Evolutionary conservation across 495 filamentous ascomycete species (phyloP), one percentile per base, ranked within the genome.

Genomic region (Podospora pseudopauciseta): DNA sequence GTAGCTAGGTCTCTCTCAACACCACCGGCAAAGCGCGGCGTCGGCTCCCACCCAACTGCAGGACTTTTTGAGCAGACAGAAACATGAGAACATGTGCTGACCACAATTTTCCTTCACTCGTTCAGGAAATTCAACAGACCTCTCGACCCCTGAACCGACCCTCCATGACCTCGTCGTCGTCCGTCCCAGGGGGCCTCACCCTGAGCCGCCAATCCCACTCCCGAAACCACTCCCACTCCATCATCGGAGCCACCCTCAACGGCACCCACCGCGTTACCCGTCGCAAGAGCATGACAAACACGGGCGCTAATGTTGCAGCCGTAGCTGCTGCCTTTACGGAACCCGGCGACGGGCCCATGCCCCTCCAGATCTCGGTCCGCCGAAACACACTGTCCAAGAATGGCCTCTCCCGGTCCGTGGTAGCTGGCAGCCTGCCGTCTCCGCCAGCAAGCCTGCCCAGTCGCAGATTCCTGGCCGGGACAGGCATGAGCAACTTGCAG

Each of bases 201-300:
- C 64, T 76, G 68, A 75, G 72, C 63, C 81, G 82, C 60, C 82
- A 87, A 70, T 81, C 87, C 65, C 85, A 86, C 74, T 87, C 85
- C 61, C 91, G 93, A 69, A 87, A 88, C 71, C 93, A 94, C 79
- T 91, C 93, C 19, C 90, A 96, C 76, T 94, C 91, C 18, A 82
- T 92, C 69, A 89, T 92, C 73, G 75, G 75, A 61, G 75, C 77
- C 62, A 87, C 92, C 53, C 85, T 92, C 80, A 94, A 92, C 80
- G 77, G 88, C 73, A 87, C 85, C 76, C 90, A 97, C 78, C 92
- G 95, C 65, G 87, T 99, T 69, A 93, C 91, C 68, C 92, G 95
- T 69, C 86, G 95, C 66, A 99, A 98, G 87, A 97, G 94, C 80
- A 93, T 93, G 70, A 92, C 91, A 64, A 89, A 86, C 39, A 87